phyloP scores from a whole-genome alignment of 108 stramenopile species.

The Nannochloropsis oceanica region DNA sequence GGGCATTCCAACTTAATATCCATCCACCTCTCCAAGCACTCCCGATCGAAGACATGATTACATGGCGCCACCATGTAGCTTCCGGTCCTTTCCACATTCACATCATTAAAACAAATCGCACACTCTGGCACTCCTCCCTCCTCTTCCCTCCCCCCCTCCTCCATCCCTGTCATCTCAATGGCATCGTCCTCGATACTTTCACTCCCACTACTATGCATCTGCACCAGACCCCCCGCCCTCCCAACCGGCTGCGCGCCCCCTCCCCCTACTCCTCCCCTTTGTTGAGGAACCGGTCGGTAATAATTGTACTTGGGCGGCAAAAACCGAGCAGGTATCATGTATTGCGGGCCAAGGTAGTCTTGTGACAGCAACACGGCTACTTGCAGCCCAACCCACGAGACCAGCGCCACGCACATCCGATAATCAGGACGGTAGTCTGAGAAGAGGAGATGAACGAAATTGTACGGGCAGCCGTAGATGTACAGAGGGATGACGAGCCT shows the following conservation, averaged over 20 bases:
- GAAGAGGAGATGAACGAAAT: conserved; percentile 56
- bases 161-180: background rate
- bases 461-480: conserved; percentile 60
- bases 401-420: conserved; percentile 46
- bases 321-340: conserved; percentile 74
- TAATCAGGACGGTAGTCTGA: conserved; percentile 49
- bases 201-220: background rate
- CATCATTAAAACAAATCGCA: conserved; percentile 75
- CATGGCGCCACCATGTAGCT: conserved; percentile 1
- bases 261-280: background rate
- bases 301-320: conserved; percentile 85
- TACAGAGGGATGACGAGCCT: conserved; percentile 73
- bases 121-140: conserved; percentile 42
- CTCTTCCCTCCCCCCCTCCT: background rate
- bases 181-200: background rate
- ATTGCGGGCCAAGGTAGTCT: conserved; percentile 64
- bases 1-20: background rate
- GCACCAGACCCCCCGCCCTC: background rate
- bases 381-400: conserved; percentile 69
- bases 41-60: background rate
- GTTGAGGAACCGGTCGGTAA: conserved; percentile 60
- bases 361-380: conserved; percentile 58
- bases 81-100: conserved; percentile 35
- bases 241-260: background rate
- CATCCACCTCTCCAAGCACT: background rate